Evolutionary conservation across 306 rosid genomes (phyloP).

Genomic region (Macrotyloma uniflorum): DNA sequence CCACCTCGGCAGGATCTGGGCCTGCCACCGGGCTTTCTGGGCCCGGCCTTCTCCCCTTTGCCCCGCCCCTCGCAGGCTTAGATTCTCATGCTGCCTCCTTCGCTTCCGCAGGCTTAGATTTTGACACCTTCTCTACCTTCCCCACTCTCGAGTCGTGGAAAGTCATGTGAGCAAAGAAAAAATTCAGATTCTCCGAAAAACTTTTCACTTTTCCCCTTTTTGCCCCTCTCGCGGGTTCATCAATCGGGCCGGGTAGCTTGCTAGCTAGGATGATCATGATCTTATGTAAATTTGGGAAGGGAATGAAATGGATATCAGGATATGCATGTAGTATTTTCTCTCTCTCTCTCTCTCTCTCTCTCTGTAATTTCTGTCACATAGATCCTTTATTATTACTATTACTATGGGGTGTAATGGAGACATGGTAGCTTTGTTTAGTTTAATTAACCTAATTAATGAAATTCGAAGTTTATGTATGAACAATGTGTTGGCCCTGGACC

Average conservation of each 20-base stretch:
- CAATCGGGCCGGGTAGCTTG: neutral
- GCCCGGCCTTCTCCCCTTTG: constrained; percentile 38
- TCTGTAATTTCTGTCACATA: constrained; percentile 38
- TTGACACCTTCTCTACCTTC: constrained; percentile 67
- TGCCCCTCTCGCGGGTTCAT: constrained; percentile 27
- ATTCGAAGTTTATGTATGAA: constrained; percentile 10
- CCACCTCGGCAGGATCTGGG: constrained; percentile 16
- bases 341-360: neutral
- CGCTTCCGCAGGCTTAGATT: constrained; percentile 55
- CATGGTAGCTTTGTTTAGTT: constrained; percentile 28
- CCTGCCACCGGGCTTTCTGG: constrained; percentile 33
- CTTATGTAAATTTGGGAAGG: constrained; percentile 49
- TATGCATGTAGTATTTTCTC: constrained; percentile 11
- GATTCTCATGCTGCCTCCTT: constrained; percentile 21
- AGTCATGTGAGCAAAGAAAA: constrained; percentile 48
- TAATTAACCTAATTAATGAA: constrained; percentile 31
- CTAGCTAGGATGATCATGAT: constrained; percentile 27
- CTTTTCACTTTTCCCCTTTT: neutral
- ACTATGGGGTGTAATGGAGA: constrained; percentile 31
- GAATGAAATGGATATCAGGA: constrained; percentile 24
- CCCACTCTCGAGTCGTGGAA: constrained; percentile 97
- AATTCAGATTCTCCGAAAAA: neutral
- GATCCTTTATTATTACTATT: constrained; percentile 25
- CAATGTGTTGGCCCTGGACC: constrained; percentile 27
- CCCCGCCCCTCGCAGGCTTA: constrained; percentile 6